phyloP scores from a whole-genome alignment of 2,329 filamentous ascomycete species.

The Aspergillus sp. region DNA sequence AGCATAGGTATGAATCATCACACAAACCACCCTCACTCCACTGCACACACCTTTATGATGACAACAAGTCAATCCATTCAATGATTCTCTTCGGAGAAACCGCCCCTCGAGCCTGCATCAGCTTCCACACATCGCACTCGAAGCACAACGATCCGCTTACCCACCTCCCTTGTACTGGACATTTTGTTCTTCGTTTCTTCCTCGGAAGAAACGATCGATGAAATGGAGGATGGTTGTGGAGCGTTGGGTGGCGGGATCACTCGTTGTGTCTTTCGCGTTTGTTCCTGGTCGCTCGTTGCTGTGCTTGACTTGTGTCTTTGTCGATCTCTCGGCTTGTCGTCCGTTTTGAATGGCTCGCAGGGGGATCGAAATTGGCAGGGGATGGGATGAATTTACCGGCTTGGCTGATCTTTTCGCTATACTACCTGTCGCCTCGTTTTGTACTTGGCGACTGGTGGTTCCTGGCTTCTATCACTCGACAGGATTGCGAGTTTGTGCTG shows the following conservation, averaged over 20 bases:
- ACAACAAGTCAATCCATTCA: slow-evolving; percentile 65
- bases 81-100: slow-evolving; percentile 47
- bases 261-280: slow-evolving; percentile 22
- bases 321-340: slow-evolving; percentile 26
- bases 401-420: slow-evolving; percentile 32
- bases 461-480: too few relatives aligned
- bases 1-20: slow-evolving; percentile 23
- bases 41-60: slow-evolving; percentile 51
- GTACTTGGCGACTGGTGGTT: neutral
- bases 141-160: slow-evolving; percentile 25
- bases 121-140: slow-evolving; percentile 15
- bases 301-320: slow-evolving; percentile 37
- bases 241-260: slow-evolving; percentile 24
- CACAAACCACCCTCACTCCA: slow-evolving; percentile 8
- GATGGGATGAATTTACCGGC: slow-evolving; percentile 46
- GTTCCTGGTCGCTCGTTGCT: slow-evolving; percentile 20
- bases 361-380: slow-evolving; percentile 33
- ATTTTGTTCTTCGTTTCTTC: slow-evolving; percentile 21
- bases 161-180: slow-evolving; percentile 48
- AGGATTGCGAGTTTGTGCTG: slow-evolving; percentile 2
- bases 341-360: slow-evolving; percentile 38
- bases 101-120: slow-evolving; percentile 34
- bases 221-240: slow-evolving; percentile 48
- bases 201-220: slow-evolving; percentile 7
- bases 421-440: slow-evolving; percentile 5